These are phyloP conservation scores for Leccinum disarticulatum DNA, from an alignment of 768 basidiomycete species.

Conservation along the genomic window DNA sequence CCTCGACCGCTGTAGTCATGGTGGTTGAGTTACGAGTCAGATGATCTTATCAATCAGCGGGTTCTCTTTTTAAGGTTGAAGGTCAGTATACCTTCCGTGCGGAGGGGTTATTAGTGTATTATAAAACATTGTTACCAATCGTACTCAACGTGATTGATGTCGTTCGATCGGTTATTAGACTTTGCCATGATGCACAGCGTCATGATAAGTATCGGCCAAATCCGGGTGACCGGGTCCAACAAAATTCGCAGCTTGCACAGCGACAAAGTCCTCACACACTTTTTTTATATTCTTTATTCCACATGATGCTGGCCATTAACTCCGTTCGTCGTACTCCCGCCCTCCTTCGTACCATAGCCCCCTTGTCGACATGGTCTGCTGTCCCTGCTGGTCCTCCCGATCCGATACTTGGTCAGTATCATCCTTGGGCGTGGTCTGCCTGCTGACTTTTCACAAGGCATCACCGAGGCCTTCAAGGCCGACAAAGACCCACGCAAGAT, in stretches of 20 bases:
- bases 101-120: no score
- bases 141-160: no score
- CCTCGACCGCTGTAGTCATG: slow-evolving; percentile 16
- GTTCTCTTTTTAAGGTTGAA: slow-evolving; percentile 21
- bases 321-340: slow-evolving; percentile 51
- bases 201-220: slow-evolving; percentile 12
- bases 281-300: neutral
- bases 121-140: no score
- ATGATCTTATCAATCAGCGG: slow-evolving; percentile 28
- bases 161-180: neutral
- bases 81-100: slow-evolving; percentile 4
- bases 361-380: slow-evolving; percentile 73
- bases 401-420: slow-evolving; percentile 77
- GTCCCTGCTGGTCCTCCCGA: slow-evolving; percentile 90
- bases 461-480: slow-evolving; percentile 96
- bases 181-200: neutral
- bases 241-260: neutral
- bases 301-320: slow-evolving; percentile 41
- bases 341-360: slow-evolving; percentile 38
- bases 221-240: slow-evolving; percentile 8
- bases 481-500: slow-evolving; percentile 92
- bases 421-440: neutral
- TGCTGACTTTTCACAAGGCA: slow-evolving; percentile 46
- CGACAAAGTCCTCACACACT: slow-evolving; percentile 1
- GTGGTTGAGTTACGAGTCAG: slow-evolving; percentile 2